A percentile compares a stretch with the other conserved stretches of the same genome.
These are phyloP conservation scores for Cicer judaicum DNA, from an alignment of 306 rosid genomes.

Conservation along the genomic window DNA sequence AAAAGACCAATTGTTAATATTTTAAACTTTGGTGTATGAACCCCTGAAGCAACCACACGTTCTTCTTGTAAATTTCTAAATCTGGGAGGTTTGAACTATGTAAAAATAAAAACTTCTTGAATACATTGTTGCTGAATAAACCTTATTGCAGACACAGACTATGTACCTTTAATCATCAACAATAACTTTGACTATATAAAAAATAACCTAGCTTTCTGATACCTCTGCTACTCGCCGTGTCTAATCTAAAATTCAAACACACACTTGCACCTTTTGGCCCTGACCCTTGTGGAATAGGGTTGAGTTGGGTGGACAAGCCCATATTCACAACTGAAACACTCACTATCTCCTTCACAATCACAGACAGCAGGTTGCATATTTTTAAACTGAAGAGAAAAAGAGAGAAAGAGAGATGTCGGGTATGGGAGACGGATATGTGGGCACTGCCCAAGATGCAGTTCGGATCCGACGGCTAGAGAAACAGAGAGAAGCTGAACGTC, in stretches of 20 bases:
- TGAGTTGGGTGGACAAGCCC: neutral
- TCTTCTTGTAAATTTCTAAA: no score
- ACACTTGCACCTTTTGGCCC: neutral
- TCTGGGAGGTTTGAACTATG: no score
- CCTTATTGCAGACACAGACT: no score
- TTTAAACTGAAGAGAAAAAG: neutral
- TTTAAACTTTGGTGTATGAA: no score
- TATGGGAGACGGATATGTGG: conserved; percentile 99
- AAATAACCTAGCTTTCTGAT: neutral
- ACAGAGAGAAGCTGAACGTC: conserved; percentile 97
- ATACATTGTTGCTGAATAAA: no score
- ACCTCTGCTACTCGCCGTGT: neutral
- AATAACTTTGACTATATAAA: no score
- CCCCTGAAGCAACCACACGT: no score
- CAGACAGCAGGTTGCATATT: neutral
- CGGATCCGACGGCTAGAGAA: conserved; percentile 94
- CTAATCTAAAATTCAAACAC: neutral
- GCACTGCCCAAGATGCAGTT: conserved; percentile 95
- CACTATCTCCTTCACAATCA: neutral
- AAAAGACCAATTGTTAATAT: no score
- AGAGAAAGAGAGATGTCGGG: conserved; percentile 69
- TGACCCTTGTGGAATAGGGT: neutral
- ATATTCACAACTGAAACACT: neutral
- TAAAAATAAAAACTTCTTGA: no score
- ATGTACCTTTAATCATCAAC: no score